phyloP scores from a whole-genome alignment of 2,329 filamentous ascomycete genomes.

The Tetracladium maxilliforme region DNA sequence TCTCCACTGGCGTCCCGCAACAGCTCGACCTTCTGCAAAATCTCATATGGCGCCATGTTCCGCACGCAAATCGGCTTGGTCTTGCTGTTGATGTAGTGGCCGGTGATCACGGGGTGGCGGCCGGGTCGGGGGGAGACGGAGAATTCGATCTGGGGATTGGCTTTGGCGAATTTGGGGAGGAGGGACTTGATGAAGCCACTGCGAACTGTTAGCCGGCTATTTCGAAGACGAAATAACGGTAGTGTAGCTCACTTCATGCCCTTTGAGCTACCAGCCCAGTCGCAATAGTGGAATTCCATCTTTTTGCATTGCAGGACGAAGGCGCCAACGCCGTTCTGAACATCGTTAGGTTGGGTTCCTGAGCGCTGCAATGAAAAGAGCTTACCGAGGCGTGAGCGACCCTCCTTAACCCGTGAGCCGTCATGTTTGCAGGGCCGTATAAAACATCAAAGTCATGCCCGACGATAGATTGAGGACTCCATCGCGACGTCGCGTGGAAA shows the following conservation, averaged over 20 bases:
- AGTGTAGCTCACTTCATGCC: constrained; percentile 69
- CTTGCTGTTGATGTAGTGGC: constrained; percentile 83
- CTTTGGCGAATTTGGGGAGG: constrained; percentile 62
- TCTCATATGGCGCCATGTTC: constrained; percentile 68
- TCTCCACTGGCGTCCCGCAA: constrained; percentile 63
- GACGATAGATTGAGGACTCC: no score
- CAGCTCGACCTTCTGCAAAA: constrained; percentile 65
- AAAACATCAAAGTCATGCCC: no score
- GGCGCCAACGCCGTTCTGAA: constrained; percentile 89
- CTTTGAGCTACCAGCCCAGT: constrained; percentile 82
- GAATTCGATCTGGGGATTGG: constrained; percentile 83
- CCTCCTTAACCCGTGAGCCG: constrained; percentile 35
- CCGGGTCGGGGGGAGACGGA: constrained; percentile 78
- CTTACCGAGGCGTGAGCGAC: constrained; percentile 38
- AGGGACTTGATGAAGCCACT: constrained; percentile 70
- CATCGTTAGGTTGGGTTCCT: constrained; percentile 5
- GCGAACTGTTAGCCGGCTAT: constrained; percentile 4
- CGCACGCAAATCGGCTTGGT: constrained; percentile 78
- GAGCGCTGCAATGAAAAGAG: constrained; percentile 1
- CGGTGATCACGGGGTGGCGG: constrained; percentile 78
- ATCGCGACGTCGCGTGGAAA: no score
- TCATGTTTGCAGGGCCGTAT: constrained; percentile 30
- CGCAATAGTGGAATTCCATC: constrained; percentile 93
- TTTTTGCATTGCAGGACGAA: constrained; percentile 97
- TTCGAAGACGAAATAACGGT: constrained; percentile 1